Evolutionary conservation across 2,329 filamentous ascomycete genomes (phyloP), one percentile per base, ranked within the genome.

Genomic region (Colletotrichum viniferum): DNA sequence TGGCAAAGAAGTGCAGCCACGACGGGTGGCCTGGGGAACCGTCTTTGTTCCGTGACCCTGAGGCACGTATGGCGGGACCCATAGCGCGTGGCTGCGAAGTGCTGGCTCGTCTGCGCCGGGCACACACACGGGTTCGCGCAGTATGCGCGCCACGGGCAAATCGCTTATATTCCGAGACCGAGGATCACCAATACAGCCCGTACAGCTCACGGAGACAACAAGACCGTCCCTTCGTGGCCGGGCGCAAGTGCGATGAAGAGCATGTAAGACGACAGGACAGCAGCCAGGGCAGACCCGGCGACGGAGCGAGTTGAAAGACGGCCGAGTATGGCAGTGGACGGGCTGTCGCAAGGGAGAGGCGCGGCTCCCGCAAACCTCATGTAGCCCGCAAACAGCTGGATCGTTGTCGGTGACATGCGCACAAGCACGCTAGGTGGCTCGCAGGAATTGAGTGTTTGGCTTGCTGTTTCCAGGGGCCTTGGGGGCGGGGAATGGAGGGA

Each of bases 31-130:
- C 72, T 66, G 55, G 73, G 69, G 48, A 36, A 73, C 69, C 56
- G 38, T 38, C 69, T 73, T 73, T 75, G 69, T 73, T 65, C 43
- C 62, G 69, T 64, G n/a, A 34, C 30, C 43, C n/a, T 67, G 63
- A 63, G 73, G 63, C 69, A 72, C 63, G 32, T 55, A 30, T 56
- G 69, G 69, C 43, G 55, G 34, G 13, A 63, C 56, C 56, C 32
- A 69, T 73, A 56, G 70, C 63, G 55, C 70, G 26, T 74, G 69
- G 68, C 52, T 61, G 72, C 32, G 71, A 34, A 48, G 16, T 55
- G 69, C 62, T 69, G 36, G 32, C 56, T 62, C 58, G 16, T 24
- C 26, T 43, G 18, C n/a, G 55, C 16, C 62, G 43, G 56, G 56
- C 73, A 75, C 64, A 75, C 64, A 58, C 56, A 52, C 52, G 72